Conservation (phyloP, 106 monocot species). For the Chionographis japonica region DNA sequence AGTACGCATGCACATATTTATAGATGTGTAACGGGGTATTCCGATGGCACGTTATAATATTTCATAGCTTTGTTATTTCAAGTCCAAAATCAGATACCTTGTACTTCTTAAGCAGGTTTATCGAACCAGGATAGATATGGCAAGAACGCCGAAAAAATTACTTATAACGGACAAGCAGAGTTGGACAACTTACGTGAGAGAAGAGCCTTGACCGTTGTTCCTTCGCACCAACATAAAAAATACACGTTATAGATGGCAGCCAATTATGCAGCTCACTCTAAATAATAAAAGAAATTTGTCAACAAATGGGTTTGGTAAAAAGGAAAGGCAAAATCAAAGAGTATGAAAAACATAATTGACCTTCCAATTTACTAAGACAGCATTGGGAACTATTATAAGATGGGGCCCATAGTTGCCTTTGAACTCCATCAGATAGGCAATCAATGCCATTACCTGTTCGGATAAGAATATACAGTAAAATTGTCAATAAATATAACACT, state of each 20-base stretch:
- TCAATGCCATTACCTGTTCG: slow-evolving; percentile 86
- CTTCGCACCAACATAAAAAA: slow-evolving; percentile 94
- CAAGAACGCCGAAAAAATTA: not conserved
- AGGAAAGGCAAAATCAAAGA: slow-evolving; percentile 4
- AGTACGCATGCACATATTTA: too few species aligned
- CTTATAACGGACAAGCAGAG: not conserved
- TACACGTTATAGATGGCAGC: slow-evolving; percentile 85
- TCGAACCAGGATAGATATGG: not conserved
- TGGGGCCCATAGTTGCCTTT: slow-evolving; percentile 98
- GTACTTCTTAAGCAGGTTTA: too few species aligned
- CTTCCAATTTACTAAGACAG: slow-evolving; percentile 98
- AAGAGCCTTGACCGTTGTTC: slow-evolving; percentile 83
- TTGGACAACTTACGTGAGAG: slow-evolving; percentile 56
- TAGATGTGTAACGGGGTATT: too few species aligned
- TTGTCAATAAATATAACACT: too few species aligned
- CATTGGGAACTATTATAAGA: slow-evolving; percentile 99
- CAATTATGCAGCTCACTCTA: slow-evolving; percentile 92
- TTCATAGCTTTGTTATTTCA: too few species aligned
- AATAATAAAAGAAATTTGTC: slow-evolving; percentile 17
- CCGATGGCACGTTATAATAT: too few species aligned
- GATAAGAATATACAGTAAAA: slow-evolving; percentile 7
- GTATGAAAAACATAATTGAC: slow-evolving; percentile 24
- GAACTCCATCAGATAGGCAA: slow-evolving; percentile 99
- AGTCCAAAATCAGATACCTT: too few species aligned
- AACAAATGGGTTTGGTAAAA: slow-evolving; percentile 6